These are phyloP conservation scores for Oldenlandia corymbosa DNA, from an alignment of 257 asterid genomes.

Conservation along the genomic window DNA sequence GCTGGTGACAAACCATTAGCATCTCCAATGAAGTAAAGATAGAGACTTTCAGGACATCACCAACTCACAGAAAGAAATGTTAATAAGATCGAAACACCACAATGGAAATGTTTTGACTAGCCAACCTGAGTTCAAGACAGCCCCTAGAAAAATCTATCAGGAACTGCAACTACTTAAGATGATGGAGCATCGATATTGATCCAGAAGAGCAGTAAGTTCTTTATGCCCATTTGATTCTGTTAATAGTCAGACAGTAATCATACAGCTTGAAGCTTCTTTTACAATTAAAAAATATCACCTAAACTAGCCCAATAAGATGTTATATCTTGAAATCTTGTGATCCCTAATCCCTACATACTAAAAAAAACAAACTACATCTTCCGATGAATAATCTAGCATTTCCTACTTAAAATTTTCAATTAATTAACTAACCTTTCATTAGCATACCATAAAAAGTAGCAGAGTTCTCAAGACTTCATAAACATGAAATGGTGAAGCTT, in stretches of 20 bases:
- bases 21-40: too few relatives aligned
- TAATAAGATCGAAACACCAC: too few relatives aligned
- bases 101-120: too few relatives aligned
- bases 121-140: too few relatives aligned
- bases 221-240: neutral
- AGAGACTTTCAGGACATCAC: too few relatives aligned
- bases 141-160: neutral
- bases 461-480: too few relatives aligned
- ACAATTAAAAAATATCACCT: neutral
- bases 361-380: neutral
- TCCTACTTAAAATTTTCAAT: neutral
- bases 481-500: neutral
- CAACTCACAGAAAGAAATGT: too few relatives aligned
- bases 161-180: neutral
- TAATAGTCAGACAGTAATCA: neutral
- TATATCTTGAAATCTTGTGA: neutral
- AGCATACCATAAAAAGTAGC: too few relatives aligned
- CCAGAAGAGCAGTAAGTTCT: neutral
- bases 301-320: neutral
- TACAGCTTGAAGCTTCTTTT: conserved; percentile 1
- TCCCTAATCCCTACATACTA: neutral
- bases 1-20: too few relatives aligned
- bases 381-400: neutral
- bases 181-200: neutral
- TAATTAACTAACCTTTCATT: neutral